A percentile compares a stretch with the other conserved stretches of the same genome.
phyloP scores from a whole-genome alignment of 345 rosid species.

The Noccaea caerulescens region DNA sequence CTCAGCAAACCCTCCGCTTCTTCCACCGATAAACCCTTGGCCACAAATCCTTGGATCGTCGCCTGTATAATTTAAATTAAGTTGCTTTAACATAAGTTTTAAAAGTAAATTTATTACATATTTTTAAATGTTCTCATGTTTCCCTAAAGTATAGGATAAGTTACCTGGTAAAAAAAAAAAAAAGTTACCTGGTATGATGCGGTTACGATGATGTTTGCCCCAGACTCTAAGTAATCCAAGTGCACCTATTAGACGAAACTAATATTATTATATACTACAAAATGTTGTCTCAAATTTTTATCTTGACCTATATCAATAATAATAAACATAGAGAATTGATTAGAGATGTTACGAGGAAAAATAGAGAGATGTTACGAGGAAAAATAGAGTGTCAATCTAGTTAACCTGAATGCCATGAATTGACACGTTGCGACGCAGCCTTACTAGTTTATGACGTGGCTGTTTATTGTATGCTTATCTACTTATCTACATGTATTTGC shows the following conservation, averaged over 20 bases:
- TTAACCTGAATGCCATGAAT: slow-evolving; percentile 14
- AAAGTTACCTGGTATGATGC: slow-evolving; percentile 80
- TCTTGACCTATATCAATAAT: background rate
- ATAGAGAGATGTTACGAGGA: too few species aligned
- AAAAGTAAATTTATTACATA: background rate
- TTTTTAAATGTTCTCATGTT: background rate
- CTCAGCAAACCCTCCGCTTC: slow-evolving; percentile 69
- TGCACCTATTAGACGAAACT: slow-evolving; percentile 56
- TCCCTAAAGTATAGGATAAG: background rate
- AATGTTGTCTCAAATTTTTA: background rate
- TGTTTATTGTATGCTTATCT: background rate
- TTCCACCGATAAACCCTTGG: slow-evolving; percentile 65
- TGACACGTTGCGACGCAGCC: slow-evolving; percentile 8
- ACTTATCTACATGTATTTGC: background rate
- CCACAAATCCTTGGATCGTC: slow-evolving; percentile 87
- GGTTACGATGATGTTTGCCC: slow-evolving; percentile 75
- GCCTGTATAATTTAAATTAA: slow-evolving; percentile 49
- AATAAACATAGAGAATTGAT: background rate
- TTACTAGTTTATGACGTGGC: slow-evolving; percentile 11
- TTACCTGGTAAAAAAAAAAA: slow-evolving; percentile 53
- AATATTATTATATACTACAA: slow-evolving; percentile 5
- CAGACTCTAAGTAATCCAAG: slow-evolving; percentile 86
- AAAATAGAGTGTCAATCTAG: slow-evolving; percentile 1
- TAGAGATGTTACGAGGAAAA: background rate
- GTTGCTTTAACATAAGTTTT: background rate